A percentile compares a stretch with the other conserved stretches of the same genome.
These are phyloP conservation scores for Actinomortierella wolfii DNA, from an alignment of 371 early-diverging fungal species.

Conservation along the genomic window DNA sequence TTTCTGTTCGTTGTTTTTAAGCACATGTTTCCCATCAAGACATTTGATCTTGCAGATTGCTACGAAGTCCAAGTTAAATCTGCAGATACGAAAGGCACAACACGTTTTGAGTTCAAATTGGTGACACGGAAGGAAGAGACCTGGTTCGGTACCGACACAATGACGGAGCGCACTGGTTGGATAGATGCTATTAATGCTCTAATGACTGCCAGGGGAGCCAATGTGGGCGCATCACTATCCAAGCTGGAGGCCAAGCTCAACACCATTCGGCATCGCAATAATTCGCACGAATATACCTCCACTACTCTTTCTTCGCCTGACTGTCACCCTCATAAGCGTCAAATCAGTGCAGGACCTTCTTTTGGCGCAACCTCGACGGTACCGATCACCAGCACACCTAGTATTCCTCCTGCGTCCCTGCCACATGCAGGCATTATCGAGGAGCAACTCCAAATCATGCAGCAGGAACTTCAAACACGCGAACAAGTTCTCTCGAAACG, in stretches of 20 bases:
- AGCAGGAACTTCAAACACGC: slow-evolving; percentile 27
- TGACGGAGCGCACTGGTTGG: slow-evolving; percentile 42
- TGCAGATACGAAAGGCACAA: slow-evolving; percentile 27
- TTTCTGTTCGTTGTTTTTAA: too few species aligned
- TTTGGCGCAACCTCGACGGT: too few species aligned
- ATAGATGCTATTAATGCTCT: slow-evolving; percentile 35
- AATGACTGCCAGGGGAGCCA: slow-evolving; percentile 16
- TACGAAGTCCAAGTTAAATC: slow-evolving; percentile 36
- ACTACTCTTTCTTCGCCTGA: not conserved
- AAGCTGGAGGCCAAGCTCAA: slow-evolving; percentile 35
- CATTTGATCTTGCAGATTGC: slow-evolving; percentile 41
- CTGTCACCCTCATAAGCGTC: too few species aligned
- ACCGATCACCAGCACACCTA: not conserved
- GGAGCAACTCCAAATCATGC: slow-evolving; percentile 26
- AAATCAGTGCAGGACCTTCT: too few species aligned
- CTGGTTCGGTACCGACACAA: slow-evolving; percentile 41
- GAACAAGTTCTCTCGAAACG: slow-evolving; percentile 28
- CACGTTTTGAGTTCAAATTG: slow-evolving; percentile 44
- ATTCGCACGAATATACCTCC: slow-evolving; percentile 25
- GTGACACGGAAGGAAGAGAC: slow-evolving; percentile 42
- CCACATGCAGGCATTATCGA: slow-evolving; percentile 10
- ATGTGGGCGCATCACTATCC: slow-evolving; percentile 25
- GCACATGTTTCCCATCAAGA: slow-evolving; percentile 42
- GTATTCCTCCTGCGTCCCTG: not conserved
- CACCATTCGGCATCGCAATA: slow-evolving; percentile 33